These are phyloP conservation scores for Fusarium tuaranense DNA, from an alignment of 2,329 filamentous ascomycete species.

Conservation along the genomic window DNA sequence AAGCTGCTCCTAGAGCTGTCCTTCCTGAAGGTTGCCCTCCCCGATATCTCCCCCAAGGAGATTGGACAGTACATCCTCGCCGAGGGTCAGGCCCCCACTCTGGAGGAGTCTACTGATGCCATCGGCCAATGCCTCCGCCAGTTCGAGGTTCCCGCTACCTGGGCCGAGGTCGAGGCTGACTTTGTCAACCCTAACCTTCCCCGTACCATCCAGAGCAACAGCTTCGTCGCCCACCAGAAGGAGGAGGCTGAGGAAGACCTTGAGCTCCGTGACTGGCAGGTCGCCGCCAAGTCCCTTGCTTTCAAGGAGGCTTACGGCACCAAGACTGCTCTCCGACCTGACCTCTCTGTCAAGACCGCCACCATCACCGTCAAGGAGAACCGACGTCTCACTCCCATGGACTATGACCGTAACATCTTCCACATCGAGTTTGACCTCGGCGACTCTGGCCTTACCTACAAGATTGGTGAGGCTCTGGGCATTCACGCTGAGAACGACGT, in stretches of 20 bases:
- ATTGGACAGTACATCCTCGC: conserved; percentile 74
- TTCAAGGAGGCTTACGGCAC: conserved; percentile 97
- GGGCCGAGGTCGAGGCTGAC: conserved; percentile 75
- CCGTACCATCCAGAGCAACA: conserved; percentile 77
- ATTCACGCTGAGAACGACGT: conserved; percentile 96
- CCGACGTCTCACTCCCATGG: conserved; percentile 85
- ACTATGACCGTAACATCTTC: conserved; percentile 99
- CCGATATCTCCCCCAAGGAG: conserved; percentile 71
- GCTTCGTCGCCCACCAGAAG: conserved; percentile 86
- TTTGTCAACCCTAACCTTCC: conserved; percentile 65
- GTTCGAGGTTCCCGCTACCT: conserved; percentile 82
- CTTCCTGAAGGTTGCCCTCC: conserved; percentile 82
- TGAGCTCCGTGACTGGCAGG: conserved; percentile 80
- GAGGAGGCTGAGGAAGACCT: conserved; percentile 75
- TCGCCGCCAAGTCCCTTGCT: conserved; percentile 84
- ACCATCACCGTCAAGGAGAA: conserved; percentile 95
- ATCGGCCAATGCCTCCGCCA: conserved; percentile 78
- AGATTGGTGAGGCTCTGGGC: conserved; percentile 96
- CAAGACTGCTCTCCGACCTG: conserved; percentile 79
- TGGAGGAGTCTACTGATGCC: conserved; percentile 72
- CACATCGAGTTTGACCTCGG: conserved; percentile 99
- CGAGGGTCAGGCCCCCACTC: conserved; percentile 62
- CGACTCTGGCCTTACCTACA: conserved; percentile 90
- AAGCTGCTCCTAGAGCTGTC: conserved; percentile 81
- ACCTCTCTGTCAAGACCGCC: conserved; percentile 85